Conservation (phyloP, 257 asterid species). For the Plantago elongata region DNA sequence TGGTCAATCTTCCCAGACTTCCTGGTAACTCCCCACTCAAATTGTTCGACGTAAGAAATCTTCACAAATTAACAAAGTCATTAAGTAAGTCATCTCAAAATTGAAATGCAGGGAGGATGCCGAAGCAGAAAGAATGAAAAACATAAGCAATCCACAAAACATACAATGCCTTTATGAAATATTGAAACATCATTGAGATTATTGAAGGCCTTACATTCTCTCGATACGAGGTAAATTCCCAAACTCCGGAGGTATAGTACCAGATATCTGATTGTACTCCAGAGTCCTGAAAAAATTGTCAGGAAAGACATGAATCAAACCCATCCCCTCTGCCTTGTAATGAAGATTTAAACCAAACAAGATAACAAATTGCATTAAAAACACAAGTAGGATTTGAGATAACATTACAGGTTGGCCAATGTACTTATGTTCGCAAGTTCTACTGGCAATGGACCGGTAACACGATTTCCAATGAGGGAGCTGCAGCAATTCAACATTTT, state of each 20-base stretch:
- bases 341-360: too few relatives aligned
- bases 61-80: conserved; percentile 14
- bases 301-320: too few relatives aligned
- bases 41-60: conserved; percentile 55
- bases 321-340: too few relatives aligned
- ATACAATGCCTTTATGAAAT: too few relatives aligned
- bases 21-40: conserved; percentile 54
- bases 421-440: conserved; percentile 39
- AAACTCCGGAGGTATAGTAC: conserved; percentile 59
- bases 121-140: not conserved
- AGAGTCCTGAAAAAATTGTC: conserved; percentile 27
- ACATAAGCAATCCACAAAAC: not conserved
- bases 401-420: conserved; percentile 25
- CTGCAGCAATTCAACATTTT: conserved; percentile 20
- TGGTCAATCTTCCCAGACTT: conserved; percentile 43
- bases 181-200: not conserved
- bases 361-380: not conserved
- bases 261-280: conserved; percentile 60
- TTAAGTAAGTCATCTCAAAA: not conserved
- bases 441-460: conserved; percentile 32
- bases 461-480: conserved; percentile 31
- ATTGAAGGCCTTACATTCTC: conserved; percentile 41
- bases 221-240: conserved; percentile 43
- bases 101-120: too few relatives aligned
- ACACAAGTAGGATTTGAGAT: not conserved